Evolutionary conservation across 495 filamentous ascomycete genomes (phyloP).

Genomic region (Hypoxylon fuscum): DNA sequence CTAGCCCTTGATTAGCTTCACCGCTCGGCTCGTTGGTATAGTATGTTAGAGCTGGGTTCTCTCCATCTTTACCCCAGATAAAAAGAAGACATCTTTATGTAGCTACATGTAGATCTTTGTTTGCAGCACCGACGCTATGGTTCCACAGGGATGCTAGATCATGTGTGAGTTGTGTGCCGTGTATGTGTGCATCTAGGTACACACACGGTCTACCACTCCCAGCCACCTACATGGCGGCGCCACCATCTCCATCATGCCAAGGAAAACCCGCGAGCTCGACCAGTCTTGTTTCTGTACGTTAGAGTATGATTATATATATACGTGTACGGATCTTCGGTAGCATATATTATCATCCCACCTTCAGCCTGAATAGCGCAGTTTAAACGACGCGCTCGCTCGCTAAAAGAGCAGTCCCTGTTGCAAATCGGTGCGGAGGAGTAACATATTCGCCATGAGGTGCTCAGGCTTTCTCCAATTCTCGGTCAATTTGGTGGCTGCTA

Average conservation of each 20-base stretch:
- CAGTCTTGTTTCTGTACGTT: conserved; percentile 13
- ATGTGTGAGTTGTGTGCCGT: conserved; percentile 11
- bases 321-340: conserved; percentile 9
- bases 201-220: too few relatives aligned
- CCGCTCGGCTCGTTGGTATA: neutral
- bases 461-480: conserved; percentile 31
- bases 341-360: conserved; percentile 31
- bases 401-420: conserved; percentile 26
- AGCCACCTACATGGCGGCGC: conserved; percentile 6
- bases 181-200: too few relatives aligned
- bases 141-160: conserved; percentile 14
- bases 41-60: too few relatives aligned
- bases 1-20: too few relatives aligned
- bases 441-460: conserved; percentile 32
- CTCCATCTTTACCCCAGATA: conserved; percentile 14
- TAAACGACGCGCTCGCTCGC: conserved; percentile 5
- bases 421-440: conserved; percentile 24
- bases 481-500: conserved; percentile 17
- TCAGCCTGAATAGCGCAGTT: conserved; percentile 31
- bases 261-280: conserved; percentile 12
- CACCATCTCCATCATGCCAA: conserved; percentile 11
- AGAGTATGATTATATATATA: neutral
- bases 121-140: conserved; percentile 18
- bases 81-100: neutral
- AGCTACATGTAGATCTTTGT: conserved; percentile 5